Conservation (phyloP, 225 moss, liverwort and hornwort genomes). For the Anthoceros angustus region DNA sequence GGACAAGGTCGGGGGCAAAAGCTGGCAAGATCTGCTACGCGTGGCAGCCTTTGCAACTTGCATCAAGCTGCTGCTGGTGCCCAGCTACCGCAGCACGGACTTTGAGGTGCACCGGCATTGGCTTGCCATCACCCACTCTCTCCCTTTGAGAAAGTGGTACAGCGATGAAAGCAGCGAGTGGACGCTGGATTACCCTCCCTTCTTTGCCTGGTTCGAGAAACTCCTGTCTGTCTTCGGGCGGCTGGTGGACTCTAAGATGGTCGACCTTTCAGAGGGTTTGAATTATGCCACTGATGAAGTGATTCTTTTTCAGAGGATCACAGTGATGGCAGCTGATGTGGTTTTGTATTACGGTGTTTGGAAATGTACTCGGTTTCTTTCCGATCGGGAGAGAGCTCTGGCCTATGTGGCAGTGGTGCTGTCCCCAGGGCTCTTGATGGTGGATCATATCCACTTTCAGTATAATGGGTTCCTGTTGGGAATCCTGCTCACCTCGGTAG, state of each 20-base stretch:
- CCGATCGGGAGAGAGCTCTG: conserved; percentile 21
- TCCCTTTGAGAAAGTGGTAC: conserved; percentile 68
- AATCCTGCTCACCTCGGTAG: conserved; percentile 62
- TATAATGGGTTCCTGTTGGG: conserved; percentile 85
- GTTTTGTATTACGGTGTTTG: conserved; percentile 63
- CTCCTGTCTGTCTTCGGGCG: conserved; percentile 50
- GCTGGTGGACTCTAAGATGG: conserved; percentile 46
- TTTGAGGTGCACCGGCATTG: conserved; percentile 93
- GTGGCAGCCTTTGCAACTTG: conserved; percentile 49
- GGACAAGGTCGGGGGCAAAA: background rate
- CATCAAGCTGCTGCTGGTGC: conserved; percentile 63
- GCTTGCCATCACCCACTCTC: conserved; percentile 72
- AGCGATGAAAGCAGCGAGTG: conserved; percentile 67
- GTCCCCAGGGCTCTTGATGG: conserved; percentile 72
- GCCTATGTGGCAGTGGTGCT: conserved; percentile 48
- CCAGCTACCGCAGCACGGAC: conserved; percentile 83
- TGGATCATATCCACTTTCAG: conserved; percentile 93
- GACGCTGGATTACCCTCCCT: conserved; percentile 95
- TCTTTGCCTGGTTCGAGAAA: conserved; percentile 79
- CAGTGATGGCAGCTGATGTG: conserved; percentile 48
- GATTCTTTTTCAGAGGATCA: conserved; percentile 47
- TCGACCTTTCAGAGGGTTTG: conserved; percentile 40
- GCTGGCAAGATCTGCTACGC: conserved; percentile 28
- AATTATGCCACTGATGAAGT: conserved; percentile 22
- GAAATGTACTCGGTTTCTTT: conserved; percentile 27